phyloP scores from a whole-genome alignment of 192 early-diverging fungal species.

The Umbelopsis sp. region DNA sequence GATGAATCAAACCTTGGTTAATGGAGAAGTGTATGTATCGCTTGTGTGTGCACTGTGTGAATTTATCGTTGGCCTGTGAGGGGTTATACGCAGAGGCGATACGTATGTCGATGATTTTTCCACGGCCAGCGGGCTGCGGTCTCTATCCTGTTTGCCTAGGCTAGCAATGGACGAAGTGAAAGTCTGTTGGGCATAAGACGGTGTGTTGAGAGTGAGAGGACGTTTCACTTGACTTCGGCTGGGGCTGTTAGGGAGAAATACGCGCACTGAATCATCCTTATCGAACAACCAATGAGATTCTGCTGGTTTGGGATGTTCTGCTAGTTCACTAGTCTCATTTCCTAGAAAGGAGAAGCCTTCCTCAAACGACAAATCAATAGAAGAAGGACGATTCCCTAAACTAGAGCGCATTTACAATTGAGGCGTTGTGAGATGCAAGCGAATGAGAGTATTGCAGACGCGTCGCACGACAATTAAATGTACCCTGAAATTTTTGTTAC shows the following conservation, averaged over 20 bases:
- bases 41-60: neutral
- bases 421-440: neutral
- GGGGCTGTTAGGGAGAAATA: slow-evolving; percentile 1
- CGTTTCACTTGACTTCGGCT: neutral
- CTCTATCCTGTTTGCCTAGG: neutral
- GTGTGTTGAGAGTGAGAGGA: neutral
- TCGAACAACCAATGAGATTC: slow-evolving; percentile 17
- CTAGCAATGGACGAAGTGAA: slow-evolving; percentile 14
- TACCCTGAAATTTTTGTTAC: neutral
- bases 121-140: neutral
- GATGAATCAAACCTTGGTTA: neutral
- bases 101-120: neutral
- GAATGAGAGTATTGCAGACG: neutral
- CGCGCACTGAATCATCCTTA: neutral
- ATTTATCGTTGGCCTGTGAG: neutral
- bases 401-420: neutral
- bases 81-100: neutral
- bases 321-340: neutral
- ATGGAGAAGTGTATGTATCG: neutral
- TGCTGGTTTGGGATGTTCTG: neutral
- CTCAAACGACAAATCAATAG: slow-evolving; percentile 10
- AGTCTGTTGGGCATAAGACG: slow-evolving; percentile 8
- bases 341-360: slow-evolving; percentile 1
- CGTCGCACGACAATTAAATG: neutral
- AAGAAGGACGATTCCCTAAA: slow-evolving; percentile 2